These are phyloP conservation scores for Phytophthora melonis DNA, from an alignment of 352 stramenopile genomes.

Conservation along the genomic window DNA sequence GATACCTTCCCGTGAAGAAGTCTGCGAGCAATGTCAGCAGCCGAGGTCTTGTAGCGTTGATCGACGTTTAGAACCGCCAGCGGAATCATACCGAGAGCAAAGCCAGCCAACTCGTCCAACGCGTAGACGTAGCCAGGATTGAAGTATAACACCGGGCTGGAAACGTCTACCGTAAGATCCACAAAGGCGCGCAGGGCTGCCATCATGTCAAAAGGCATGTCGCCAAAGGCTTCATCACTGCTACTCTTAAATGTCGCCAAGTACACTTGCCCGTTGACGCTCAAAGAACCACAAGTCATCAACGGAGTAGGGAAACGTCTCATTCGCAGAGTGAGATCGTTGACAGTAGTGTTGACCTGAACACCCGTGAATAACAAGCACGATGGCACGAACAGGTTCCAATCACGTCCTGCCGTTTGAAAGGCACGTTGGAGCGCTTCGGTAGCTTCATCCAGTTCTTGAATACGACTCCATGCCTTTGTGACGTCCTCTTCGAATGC, in stretches of 20 bases:
- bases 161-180: constrained; percentile 50
- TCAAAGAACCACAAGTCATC: constrained; percentile 47
- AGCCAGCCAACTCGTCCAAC: constrained; percentile 53
- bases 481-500: constrained; percentile 51
- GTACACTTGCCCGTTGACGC: constrained; percentile 45
- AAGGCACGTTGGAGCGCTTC: constrained; percentile 40
- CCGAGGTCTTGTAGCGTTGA: constrained; percentile 34
- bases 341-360: constrained; percentile 39
- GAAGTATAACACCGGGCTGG: constrained; percentile 56
- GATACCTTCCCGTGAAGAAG: constrained; percentile 66
- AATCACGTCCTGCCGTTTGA: constrained; percentile 23
- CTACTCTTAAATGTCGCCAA: constrained; percentile 37
- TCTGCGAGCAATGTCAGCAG: constrained; percentile 68
- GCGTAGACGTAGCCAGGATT: constrained; percentile 63
- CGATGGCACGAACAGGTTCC: constrained; percentile 33
- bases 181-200: constrained; percentile 48
- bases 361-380: constrained; percentile 46
- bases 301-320: constrained; percentile 62
- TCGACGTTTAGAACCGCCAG: constrained; percentile 63
- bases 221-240: background rate
- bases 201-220: constrained; percentile 36
- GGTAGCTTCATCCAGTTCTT: constrained; percentile 60
- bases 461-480: constrained; percentile 37
- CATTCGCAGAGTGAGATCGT: constrained; percentile 50
- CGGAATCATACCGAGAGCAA: constrained; percentile 45